Conservation (phyloP, 208 protist genomes). For the Wallacemonas sp. region DNA sequence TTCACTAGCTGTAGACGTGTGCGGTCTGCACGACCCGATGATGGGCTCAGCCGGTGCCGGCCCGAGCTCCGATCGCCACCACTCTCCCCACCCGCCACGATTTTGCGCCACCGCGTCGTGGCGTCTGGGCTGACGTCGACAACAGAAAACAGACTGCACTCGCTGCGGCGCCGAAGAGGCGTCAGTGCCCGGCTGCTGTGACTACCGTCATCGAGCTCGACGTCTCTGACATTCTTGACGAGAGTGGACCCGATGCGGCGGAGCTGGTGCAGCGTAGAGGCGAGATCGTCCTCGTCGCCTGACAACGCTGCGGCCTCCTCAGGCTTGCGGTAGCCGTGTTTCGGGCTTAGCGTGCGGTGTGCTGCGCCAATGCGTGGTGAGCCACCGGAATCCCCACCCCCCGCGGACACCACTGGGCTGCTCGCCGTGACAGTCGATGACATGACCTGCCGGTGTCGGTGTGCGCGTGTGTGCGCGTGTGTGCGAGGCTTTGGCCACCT, state of each 20-base stretch:
- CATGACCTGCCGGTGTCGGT: no score
- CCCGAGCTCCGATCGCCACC: neutral
- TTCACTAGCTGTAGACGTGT: neutral
- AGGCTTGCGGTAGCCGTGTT: neutral
- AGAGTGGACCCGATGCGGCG: conserved; percentile 4
- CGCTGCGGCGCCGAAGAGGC: neutral
- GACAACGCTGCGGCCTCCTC: neutral
- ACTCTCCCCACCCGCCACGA: neutral
- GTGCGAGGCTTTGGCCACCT: no score
- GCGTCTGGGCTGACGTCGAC: conserved; percentile 10
- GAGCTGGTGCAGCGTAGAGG: conserved; percentile 5
- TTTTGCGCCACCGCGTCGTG: conserved; percentile 1
- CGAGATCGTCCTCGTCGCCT: conserved; percentile 1
- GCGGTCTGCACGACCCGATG: neutral
- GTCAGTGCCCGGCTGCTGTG: conserved; percentile 2
- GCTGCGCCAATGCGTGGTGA: neutral
- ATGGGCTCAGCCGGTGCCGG: neutral
- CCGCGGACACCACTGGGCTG: neutral
- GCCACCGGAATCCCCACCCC: no score
- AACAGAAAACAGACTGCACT: neutral
- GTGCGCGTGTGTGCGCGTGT: no score
- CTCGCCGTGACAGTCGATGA: no score
- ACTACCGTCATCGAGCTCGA: conserved; percentile 5
- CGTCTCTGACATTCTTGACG: neutral
- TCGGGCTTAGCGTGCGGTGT: neutral